Conservation (phyloP, 169 alveolate species). For the Plasmodium malariae region DNA sequence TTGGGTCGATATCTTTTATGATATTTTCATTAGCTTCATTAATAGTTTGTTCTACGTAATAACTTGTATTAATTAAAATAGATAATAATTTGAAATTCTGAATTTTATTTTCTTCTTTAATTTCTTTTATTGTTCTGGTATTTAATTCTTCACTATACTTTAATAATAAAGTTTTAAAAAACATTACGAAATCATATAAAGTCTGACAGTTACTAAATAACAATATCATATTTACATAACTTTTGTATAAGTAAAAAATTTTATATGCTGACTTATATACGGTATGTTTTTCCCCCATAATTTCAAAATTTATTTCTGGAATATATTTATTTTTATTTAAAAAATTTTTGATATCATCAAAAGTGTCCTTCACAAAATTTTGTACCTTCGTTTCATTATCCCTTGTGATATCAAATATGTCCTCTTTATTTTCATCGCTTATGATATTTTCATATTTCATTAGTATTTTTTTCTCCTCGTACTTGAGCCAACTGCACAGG, state of each 20-base stretch:
- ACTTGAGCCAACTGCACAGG: slow-evolving; percentile 68
- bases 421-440: slow-evolving; percentile 46
- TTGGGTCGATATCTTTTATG: slow-evolving; percentile 15
- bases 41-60: slow-evolving; percentile 34
- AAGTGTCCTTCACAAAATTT: neutral
- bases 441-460: slow-evolving; percentile 53
- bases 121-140: slow-evolving; percentile 31
- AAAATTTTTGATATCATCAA: slow-evolving; percentile 8
- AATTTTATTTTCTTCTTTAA: slow-evolving; percentile 24
- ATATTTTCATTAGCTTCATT: slow-evolving; percentile 68
- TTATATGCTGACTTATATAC: slow-evolving; percentile 70
- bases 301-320: neutral
- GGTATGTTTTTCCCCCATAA: slow-evolving; percentile 15
- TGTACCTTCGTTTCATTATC: neutral
- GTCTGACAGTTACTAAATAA: slow-evolving; percentile 67
- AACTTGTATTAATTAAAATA: slow-evolving; percentile 54
- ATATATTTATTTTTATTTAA: slow-evolving; percentile 22
- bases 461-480: slow-evolving; percentile 66
- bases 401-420: neutral
- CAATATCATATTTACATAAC: slow-evolving; percentile 56
- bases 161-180: slow-evolving; percentile 49
- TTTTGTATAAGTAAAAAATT: slow-evolving; percentile 67
- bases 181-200: slow-evolving; percentile 54
- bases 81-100: slow-evolving; percentile 23
- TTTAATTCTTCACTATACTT: slow-evolving; percentile 66